Evolutionary conservation across 2,329 filamentous ascomycete genomes (phyloP).

Genomic region (Dactylonectria estremocensis): DNA sequence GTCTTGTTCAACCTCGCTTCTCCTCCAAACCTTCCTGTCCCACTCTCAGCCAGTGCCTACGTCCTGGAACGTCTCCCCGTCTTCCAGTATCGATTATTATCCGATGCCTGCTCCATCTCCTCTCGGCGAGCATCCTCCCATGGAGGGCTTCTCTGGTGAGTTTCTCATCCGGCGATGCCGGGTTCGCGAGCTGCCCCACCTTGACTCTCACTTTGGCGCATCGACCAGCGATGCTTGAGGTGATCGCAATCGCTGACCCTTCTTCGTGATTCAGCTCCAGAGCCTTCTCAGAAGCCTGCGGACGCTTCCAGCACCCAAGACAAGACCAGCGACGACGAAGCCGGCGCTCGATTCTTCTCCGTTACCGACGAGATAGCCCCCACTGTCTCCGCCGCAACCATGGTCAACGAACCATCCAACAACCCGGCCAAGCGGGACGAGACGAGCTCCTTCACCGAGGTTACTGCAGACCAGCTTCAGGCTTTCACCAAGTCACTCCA

Average conservation of each 20-base stretch:
- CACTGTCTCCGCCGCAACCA: conserved; percentile 59
- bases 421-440: conserved; percentile 40
- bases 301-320: conserved; percentile 28
- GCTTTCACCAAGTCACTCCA: conserved; percentile 82
- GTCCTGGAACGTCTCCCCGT: conserved; percentile 30
- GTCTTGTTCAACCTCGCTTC: conserved; percentile 41
- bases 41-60: conserved; percentile 30
- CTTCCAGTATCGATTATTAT: conserved; percentile 29
- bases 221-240: conserved; percentile 26
- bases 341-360: conserved; percentile 80
- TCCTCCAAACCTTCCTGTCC: conserved; percentile 38
- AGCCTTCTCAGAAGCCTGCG: conserved; percentile 27
- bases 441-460: conserved; percentile 56
- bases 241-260: conserved; percentile 41
- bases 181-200: conserved; percentile 46
- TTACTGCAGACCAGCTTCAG: conserved; percentile 75
- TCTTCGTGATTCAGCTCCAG: conserved; percentile 29
- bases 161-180: conserved; percentile 46
- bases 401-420: conserved; percentile 43
- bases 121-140: conserved; percentile 37
- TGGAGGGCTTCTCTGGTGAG: conserved; percentile 45
- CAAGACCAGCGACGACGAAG: conserved; percentile 45
- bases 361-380: conserved; percentile 77
- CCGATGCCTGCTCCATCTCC: conserved; percentile 42
- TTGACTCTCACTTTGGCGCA: conserved; percentile 34